Base-by-base conservation (phyloP, 2,329 filamentous ascomycete species). In the Xylariaceae sp. region DNA sequence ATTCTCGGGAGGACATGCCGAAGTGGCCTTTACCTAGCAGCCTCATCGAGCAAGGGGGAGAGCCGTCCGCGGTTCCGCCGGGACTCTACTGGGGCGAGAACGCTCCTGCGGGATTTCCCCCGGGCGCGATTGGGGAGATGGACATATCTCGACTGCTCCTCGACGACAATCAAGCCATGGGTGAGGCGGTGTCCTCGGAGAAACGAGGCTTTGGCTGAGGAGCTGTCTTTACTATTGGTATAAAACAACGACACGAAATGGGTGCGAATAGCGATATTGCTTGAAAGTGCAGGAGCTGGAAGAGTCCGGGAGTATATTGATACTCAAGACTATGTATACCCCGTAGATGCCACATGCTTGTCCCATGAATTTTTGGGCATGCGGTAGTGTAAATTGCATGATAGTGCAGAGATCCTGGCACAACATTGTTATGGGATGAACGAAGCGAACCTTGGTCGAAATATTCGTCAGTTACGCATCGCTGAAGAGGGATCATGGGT, bases 131-230 rank as follows among this genome's bases (percentile, higher is more conserved):
- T 8, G 71, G 74, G 13, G 78, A 81, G 55, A 82, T 82, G 78
- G 78, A 79, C 38, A 79, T 82, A 34, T 78, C 76, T 13, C 70
- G 78, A 11, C 64, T 83, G 2, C 58, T 82, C 2, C 65, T 81
- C n/a, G 76, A 81, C 39, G 76, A 79, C 47, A 61, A 63, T 3
- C 65, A 65, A 36, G 40, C 43, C 12, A 42, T 52, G 36, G 48
- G 46, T 19, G 58, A 61, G 19, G 38, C 51, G 9, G 34, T 51
- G 9, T 41, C 46, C 19, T 38, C 47, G 4, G 60, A 63, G 18
- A 53, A 52, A 43, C 52, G 59, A 31, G 59, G 59, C 17, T 47
- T 53, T 29, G 56, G 58, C 31, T 61, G 50, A 57, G 29, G 13
- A 13, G 16, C 13, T 11, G 18, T 8, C 17, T 13, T 18, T 7